Percentiles rank a stretch among this genome's conserved stretches.
Conservation (phyloP, 1,284 basidiomycete species). For the Rhodotorula sp. region DNA sequence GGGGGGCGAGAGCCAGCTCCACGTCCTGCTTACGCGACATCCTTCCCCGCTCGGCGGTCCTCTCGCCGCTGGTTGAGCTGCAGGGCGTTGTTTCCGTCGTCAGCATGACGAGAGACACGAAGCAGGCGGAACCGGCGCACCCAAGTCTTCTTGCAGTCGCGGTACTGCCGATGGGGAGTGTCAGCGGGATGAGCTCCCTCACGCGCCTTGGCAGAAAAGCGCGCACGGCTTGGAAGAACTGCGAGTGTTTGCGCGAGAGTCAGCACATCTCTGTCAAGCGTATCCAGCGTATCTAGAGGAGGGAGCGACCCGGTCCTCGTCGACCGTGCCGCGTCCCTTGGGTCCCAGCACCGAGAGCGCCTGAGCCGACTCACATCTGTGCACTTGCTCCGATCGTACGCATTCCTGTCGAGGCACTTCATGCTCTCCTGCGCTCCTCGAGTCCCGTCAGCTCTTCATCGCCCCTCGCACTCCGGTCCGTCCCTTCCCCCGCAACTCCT, state of each 20-base stretch:
- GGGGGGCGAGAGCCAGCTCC: background rate
- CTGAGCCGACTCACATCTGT: conserved; percentile 15
- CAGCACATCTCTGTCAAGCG: background rate
- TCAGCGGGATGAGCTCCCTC: background rate
- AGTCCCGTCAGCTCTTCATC: background rate
- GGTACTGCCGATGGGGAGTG: conserved; percentile 19
- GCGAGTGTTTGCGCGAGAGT: background rate
- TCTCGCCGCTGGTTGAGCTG: conserved; percentile 39
- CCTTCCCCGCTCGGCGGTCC: conserved; percentile 34
- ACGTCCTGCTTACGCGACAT: conserved; percentile 16
- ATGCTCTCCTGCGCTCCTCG: conserved; percentile 34
- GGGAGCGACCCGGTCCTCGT: background rate
- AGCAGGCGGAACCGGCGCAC: conserved; percentile 18
- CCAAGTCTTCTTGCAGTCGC: conserved; percentile 41
- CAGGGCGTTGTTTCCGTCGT: background rate
- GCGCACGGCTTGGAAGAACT: conserved; percentile 42
- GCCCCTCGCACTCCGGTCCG: background rate
- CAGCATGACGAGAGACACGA: background rate
- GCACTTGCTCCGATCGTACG: conserved; percentile 38
- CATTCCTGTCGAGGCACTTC: conserved; percentile 34
- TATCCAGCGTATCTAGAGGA: too few species aligned
- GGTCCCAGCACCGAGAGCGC: background rate
- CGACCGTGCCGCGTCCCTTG: background rate
- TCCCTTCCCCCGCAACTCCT: background rate
- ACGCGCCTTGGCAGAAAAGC: background rate